Evolutionary conservation across 352 stramenopile species (phyloP), one percentile per base, ranked within the genome.

Genomic region (Globisporangium rhizosaccharum): DNA sequence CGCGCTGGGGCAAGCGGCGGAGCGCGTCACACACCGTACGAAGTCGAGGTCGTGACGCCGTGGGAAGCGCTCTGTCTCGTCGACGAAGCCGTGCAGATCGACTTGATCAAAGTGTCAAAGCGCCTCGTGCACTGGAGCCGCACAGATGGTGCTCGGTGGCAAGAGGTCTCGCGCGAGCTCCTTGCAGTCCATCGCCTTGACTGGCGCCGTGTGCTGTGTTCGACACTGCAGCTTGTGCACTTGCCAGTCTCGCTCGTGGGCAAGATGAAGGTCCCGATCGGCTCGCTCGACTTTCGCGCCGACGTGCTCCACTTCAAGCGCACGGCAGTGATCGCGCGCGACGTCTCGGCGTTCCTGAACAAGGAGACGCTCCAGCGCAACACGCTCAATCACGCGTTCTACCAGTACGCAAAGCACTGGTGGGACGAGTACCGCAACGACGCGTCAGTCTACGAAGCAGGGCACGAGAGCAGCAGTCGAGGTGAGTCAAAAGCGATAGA

Each of bases 401-500:
- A 90, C 59, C 79, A 91, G 61, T 84, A 92, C 56, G 82, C 83
- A 5, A 90, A 90, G 50, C 71, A 83, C 41, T 96, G 87, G 87
- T 96, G 87, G 87, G 70, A 89, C 8, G 82, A 92, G 48, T 92
- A 87, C 51, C 72, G 64, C 25, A 76, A 62, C 23, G 75, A 88
- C 46, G 65, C 53, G 0, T 15, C 59, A 0, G 48, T 65, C 17
- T 60, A 62, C 18, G 25, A 63, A 4, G 51, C 72, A 15, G 44
- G 26, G 8, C 28, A 59, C 30, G 45, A 33, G 30, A 46, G 7
- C 17, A 51, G 20, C 23, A 36, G 30, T 9, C 30, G 30, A 36
- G 37, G 8, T 30, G 63, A 51, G 49, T 33, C 17, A 46, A 30
- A 28, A 72, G 37, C 68, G 68, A 25, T 46, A 33, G 53, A 44